Base-by-base conservation (phyloP, 2,329 filamentous ascomycete genomes). In the Incumbomyces lentus region DNA sequence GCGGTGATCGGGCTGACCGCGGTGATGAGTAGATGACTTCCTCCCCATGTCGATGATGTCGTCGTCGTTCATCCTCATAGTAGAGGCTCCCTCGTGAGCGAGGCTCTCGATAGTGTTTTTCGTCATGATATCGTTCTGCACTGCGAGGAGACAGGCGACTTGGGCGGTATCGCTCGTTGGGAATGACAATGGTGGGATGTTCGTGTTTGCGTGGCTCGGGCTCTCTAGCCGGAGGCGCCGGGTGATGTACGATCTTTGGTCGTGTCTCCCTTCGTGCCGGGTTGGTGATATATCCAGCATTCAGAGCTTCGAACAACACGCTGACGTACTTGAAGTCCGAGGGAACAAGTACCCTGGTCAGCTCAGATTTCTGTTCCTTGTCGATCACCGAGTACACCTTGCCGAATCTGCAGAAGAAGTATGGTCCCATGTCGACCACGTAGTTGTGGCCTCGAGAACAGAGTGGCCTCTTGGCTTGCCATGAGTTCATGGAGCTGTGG, bases 1-100 rank as follows among this genome's bases (percentile, higher is more conserved):
- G 33, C 29, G 33, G 14, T 45, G 33, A 35, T 35, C 33, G 33
- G 4, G 33, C 4, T 35, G 16, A 26, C 8, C 22, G 22, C 22
- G 22, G 18, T 45, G 42, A 37, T 30, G 34, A 33, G 33, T 37
- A 37, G 42, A 45, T 38, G 33, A 29, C 18, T 35, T 45, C 33
- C 29, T 19, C 42, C 29, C n/a, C 19, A 31, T 45, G 34, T 45
- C 34, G 33, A 35, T 26, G 22, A 26, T 38, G 42, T 29, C 42
- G 32, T 45, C 42, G 17, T 37, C 19, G 33, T 45, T 45, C 42
- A 31, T 45, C 42, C 38, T 45, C 32, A 19, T 45, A 34, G 18
- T 45, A 45, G 32, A 45, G 34, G 18, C 42, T 45, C 8, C 42
- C 42, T 22, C 42, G 19, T 34, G 17, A 42, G n/a, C 42, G 42